These are phyloP conservation scores for Datura wrightii DNA, from an alignment of 257 asterid genomes.

Conservation along the genomic window DNA sequence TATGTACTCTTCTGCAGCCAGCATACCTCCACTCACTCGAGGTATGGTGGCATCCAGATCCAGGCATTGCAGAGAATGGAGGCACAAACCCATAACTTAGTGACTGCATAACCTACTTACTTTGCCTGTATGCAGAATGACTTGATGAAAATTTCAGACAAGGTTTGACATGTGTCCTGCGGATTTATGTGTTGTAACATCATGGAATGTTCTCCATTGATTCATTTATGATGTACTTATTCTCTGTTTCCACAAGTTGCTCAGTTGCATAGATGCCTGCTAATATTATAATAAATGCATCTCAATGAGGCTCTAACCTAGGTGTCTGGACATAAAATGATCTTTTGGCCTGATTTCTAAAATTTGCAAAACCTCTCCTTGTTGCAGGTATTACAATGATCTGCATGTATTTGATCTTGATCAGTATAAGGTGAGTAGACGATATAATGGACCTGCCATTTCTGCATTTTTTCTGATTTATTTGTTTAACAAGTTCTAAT, in stretches of 20 bases:
- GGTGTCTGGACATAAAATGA: neutral
- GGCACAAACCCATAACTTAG: neutral
- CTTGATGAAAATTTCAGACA: neutral
- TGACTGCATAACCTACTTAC: neutral
- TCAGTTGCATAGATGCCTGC: constrained; percentile 5
- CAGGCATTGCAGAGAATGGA: neutral
- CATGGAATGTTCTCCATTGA: neutral
- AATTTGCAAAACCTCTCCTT: constrained; percentile 17
- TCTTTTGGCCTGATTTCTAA: neutral
- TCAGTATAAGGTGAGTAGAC: constrained; percentile 73
- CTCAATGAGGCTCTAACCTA: neutral
- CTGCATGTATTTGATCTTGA: constrained; percentile 92
- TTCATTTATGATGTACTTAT: neutral
- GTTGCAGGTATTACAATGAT: constrained; percentile 88
- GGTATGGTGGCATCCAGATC: neutral
- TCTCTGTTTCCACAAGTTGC: neutral
- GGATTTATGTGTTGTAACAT: neutral
- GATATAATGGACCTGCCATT: constrained; percentile 29
- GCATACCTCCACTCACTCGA: neutral
- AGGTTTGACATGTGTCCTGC: neutral
- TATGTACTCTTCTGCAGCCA: constrained; percentile 1
- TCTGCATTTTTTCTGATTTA: constrained; percentile 24
- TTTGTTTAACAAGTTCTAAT: constrained; percentile 33
- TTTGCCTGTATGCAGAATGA: neutral
- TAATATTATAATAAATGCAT: neutral